These are phyloP conservation scores for Pulveroboletus sp. DNA, from an alignment of 768 basidiomycete genomes.

Conservation along the genomic window DNA sequence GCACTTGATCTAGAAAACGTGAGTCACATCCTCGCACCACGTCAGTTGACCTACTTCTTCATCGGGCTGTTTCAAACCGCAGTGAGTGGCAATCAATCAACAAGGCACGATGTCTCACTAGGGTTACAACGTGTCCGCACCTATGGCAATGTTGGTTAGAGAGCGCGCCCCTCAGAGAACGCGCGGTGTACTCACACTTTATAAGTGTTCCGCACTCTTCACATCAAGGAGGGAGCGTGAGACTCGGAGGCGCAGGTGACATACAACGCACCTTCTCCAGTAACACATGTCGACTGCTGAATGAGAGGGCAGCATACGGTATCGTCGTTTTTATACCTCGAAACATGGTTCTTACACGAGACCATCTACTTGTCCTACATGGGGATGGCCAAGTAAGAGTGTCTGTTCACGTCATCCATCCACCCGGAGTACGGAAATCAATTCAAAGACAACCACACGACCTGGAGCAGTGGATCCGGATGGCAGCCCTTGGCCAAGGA, in stretches of 20 bases:
- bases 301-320: not conserved
- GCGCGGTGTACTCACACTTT: constrained; percentile 35
- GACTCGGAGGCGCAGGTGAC: constrained; percentile 1
- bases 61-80: constrained; percentile 41
- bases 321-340: constrained; percentile 27
- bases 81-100: constrained; percentile 6
- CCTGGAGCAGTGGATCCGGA: constrained; percentile 17
- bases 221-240: constrained; percentile 14
- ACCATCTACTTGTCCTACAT: constrained; percentile 16
- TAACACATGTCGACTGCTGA: constrained; percentile 46
- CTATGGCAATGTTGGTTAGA: constrained; percentile 27
- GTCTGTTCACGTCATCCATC: constrained; percentile 27
- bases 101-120: constrained; percentile 34
- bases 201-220: constrained; percentile 55
- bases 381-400: constrained; percentile 21
- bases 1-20: constrained; percentile 51
- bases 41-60: constrained; percentile 42
- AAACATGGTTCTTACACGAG: constrained; percentile 28
- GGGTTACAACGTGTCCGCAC: constrained; percentile 49
- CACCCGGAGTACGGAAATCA: constrained; percentile 20
- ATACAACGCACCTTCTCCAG: constrained; percentile 48
- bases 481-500: constrained; percentile 9
- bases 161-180: not conserved
- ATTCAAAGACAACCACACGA: constrained; percentile 30
- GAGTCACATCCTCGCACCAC: constrained; percentile 6